Base-by-base conservation (phyloP, 2,329 filamentous ascomycete genomes). In the Microascus cirrosus region DNA sequence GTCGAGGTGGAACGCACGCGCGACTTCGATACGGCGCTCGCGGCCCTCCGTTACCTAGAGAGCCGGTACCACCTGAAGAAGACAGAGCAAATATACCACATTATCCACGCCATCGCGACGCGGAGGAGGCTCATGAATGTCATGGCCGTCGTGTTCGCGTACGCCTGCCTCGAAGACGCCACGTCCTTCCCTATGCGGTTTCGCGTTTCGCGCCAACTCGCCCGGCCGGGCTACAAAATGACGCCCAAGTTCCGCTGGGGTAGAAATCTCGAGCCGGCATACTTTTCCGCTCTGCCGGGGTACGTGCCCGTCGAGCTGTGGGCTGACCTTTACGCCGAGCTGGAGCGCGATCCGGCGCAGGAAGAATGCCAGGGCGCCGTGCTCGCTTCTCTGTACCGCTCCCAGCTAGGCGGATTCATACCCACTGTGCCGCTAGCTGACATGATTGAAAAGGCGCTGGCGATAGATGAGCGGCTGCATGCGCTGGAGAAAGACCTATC, bases 81-180 rank as follows among this genome's bases (percentile, higher is more conserved):
- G 11, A 35, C 51, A 3, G 24, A 20, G 35, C 51, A 54, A 24
- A 24, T 58, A 18, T 39, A 39, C 35, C 15, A 28, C 22, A 36
- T 54, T 18, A 10, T 58, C 22, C 45, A 34, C 51, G 32, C 39
- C n/a, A 20, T 58, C 13, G 56, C 56, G n/a, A 48, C 24, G 51
- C 20, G 20, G n/a, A 34, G 15, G n/a, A 35, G 45, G 18, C 56
- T 61, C 18, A 66, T 69, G 12, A 67, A 69, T 54, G 58, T 65
- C 34, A 58, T 69, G 59, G 65, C 64, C 57, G 61, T 68, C 56
- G 54, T 72, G 36, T 74, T 68, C 68, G 66, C 66, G 42, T 70
- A 67, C 58, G 70, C 69, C 39, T 63, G 62, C 32, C 45, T 70
- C 10, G 56, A 60, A 6, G 63, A 63, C 24, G 57, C 61, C 25